These are phyloP conservation scores for Pyricularia grisea DNA, from an alignment of 2,329 filamentous ascomycete species.

Conservation along the genomic window DNA sequence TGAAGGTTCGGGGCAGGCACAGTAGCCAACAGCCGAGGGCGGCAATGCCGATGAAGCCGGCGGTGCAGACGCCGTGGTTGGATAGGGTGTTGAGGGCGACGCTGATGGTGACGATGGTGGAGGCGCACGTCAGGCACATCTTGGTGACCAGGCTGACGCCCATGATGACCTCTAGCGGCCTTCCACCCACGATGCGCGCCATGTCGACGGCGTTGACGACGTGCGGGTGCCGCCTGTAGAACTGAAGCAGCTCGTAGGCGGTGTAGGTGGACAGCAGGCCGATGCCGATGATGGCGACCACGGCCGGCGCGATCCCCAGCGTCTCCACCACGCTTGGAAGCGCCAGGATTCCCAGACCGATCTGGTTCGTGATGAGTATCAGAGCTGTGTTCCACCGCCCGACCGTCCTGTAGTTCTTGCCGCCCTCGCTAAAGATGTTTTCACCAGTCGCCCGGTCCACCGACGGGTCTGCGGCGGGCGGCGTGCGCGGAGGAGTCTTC, in stretches of 20 bases:
- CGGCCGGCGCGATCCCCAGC: conserved; percentile 1
- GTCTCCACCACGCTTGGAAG: neutral
- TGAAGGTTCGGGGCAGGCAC: conserved; percentile 1
- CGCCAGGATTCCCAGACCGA: neutral
- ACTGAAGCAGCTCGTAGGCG: conserved; percentile 4
- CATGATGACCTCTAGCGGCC: conserved; percentile 2
- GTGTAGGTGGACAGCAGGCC: conserved; percentile 3
- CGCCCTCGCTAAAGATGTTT: conserved; percentile 3
- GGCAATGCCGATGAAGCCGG: conserved; percentile 3
- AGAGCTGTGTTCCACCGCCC: neutral
- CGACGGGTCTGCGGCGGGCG: neutral
- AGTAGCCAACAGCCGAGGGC: neutral
- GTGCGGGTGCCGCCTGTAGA: conserved; percentile 4
- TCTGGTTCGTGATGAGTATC: conserved; percentile 4
- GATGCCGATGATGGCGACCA: conserved; percentile 1
- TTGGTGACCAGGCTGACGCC: neutral
- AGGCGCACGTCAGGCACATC: neutral
- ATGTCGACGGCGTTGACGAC: conserved; percentile 4
- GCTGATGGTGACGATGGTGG: neutral
- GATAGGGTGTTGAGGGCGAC: conserved; percentile 1
- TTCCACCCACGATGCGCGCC: neutral
- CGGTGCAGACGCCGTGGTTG: conserved; percentile 1
- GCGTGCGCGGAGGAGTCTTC: neutral
- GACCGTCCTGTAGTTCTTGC: conserved; percentile 1
- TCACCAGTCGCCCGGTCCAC: neutral